Evolutionary conservation across 495 filamentous ascomycete species (phyloP), one percentile per base, ranked within the genome.

Genomic region (Tuber brumale): DNA sequence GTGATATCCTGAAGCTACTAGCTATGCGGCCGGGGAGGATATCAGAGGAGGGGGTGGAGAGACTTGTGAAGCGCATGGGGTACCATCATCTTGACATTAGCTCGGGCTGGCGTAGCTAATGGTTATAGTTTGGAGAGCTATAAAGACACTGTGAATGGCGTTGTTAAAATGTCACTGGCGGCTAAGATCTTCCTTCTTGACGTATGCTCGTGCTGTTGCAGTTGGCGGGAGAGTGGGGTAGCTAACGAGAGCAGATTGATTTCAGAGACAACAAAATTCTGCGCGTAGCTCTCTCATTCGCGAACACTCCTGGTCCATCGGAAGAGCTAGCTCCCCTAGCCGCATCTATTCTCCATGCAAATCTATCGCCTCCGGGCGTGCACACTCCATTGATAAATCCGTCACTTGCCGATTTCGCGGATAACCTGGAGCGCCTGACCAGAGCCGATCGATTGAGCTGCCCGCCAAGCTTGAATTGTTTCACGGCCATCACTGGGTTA

Each of bases 401-500:
- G 10, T 75, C 85, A 43, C 85, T 97, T 37, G 88, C 89, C 35
- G 85, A 85, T 6, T 98, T 98, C 83, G 90, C 92, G 31, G 88
- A 86, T 66, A 97, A 97, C 84, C 85, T 99, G 70, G 91, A 93
- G 80, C 88, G 91, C 77, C 85, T 98, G 66, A 91, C 92, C 2
- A 87, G 86, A 12, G 86, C 96, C 77, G 95, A 99, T 82, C 91
- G 89, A 79, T 86, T 97, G 76, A 95, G 94, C 83, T 84, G 86
- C 35, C 85, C 85, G 10, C 91, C 90, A 45, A 89, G 89, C 35
- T 86, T 97, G 16, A 95, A 94, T 79, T 94, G 95, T 83, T 93
- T 94, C 82, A 93, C 95, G 84, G 95, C 94, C 9, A 87, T 97
- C 23, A 92, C 92, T 44, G 94, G 94, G 10, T 86, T 99, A 8